These are phyloP conservation scores for Zanthoxylum bungeanum DNA, from an alignment of 345 rosid species.

Conservation along the genomic window DNA sequence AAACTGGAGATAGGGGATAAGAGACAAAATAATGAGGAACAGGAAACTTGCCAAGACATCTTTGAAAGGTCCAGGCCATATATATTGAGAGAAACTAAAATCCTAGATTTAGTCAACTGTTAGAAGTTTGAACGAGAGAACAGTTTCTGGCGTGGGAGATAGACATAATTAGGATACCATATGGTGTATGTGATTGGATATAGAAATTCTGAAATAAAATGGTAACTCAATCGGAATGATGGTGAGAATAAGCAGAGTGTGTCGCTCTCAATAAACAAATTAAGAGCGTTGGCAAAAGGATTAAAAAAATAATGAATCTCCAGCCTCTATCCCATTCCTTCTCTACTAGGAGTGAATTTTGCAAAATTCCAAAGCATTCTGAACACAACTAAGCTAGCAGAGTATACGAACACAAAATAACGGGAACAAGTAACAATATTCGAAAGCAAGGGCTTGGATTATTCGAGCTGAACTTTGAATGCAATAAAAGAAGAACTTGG, in stretches of 20 bases:
- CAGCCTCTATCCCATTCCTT: neutral
- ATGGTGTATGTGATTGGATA: neutral
- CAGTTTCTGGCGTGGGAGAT: neutral
- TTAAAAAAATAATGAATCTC: neutral
- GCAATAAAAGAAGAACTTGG: neutral
- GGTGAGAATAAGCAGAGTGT: neutral
- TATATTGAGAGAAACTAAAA: neutral
- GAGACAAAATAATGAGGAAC: neutral
- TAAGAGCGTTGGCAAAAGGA: neutral
- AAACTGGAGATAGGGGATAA: neutral
- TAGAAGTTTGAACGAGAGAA: neutral
- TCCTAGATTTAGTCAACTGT: neutral
- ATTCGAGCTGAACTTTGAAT: neutral
- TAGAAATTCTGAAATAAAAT: neutral
- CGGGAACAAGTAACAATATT: neutral
- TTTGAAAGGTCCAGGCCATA: neutral
- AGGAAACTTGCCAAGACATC: neutral
- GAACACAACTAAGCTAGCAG: neutral
- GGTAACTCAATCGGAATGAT: neutral
- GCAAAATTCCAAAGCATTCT: neutral
- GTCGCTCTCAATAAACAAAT: neutral
- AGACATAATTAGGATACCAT: neutral
- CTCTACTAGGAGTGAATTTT: neutral
- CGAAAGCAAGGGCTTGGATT: neutral
- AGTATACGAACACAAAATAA: neutral